Conservation (phyloP, 1,284 basidiomycete genomes). For the Malassezia nana region DNA sequence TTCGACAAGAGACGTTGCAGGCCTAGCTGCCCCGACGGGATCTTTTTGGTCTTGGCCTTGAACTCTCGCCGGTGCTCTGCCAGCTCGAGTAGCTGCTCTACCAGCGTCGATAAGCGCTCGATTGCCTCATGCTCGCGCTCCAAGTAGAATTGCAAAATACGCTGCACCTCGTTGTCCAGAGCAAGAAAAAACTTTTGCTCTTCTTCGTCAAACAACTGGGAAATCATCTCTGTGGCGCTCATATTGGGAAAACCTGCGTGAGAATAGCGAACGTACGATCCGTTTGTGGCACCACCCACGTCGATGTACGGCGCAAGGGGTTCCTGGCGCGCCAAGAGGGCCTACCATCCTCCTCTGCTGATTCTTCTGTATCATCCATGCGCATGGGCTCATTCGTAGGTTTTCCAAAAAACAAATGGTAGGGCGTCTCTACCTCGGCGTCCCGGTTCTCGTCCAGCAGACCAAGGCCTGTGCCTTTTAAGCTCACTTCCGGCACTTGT, state of each 20-base stretch:
- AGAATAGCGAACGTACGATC: background rate
- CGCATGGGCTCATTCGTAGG: background rate
- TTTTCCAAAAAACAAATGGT: background rate
- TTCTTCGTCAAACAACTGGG: constrained; percentile 55
- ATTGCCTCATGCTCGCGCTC: constrained; percentile 63
- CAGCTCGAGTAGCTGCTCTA: constrained; percentile 57
- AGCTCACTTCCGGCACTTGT: constrained; percentile 17
- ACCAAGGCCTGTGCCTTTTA: constrained; percentile 24
- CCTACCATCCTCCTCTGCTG: background rate
- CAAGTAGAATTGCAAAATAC: constrained; percentile 58
- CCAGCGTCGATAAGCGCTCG: constrained; percentile 55
- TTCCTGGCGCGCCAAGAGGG: background rate
- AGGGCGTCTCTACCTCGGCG: background rate
- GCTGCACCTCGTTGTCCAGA: constrained; percentile 30
- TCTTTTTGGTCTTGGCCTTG: constrained; percentile 16
- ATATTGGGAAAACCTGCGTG: background rate
- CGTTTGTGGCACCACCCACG: background rate
- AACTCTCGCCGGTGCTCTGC: constrained; percentile 41
- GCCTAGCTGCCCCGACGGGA: background rate
- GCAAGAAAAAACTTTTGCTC: constrained; percentile 57
- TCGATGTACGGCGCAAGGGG: background rate
- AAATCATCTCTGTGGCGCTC: background rate
- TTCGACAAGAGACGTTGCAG: constrained; percentile 20
- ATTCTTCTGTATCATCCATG: background rate
- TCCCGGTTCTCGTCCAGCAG: constrained; percentile 12